phyloP scores from a whole-genome alignment of 2,329 filamentous ascomycete species.

The Aureobasidium namibiae region DNA sequence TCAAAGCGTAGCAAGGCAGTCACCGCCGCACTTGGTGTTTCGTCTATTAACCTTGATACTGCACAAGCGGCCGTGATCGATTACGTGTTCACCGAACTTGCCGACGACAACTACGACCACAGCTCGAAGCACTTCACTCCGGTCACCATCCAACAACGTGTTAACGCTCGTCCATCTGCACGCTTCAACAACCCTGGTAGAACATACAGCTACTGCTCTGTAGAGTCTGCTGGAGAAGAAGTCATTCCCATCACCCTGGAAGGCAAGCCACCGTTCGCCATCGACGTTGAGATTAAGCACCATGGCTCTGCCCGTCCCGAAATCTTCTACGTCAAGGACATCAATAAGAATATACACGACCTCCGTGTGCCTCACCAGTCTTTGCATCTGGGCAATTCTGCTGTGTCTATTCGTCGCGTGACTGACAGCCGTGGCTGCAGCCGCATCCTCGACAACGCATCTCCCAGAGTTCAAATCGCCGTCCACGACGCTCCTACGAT shows the following conservation, averaged over 20 bases:
- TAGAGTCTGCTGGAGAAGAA: conserved; percentile 69
- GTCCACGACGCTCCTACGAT: conserved; percentile 91
- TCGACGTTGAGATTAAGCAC: conserved; percentile 91
- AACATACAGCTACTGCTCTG: conserved; percentile 90
- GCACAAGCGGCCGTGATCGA: conserved; percentile 72
- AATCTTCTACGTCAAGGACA: conserved; percentile 70
- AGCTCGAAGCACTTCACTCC: conserved; percentile 57
- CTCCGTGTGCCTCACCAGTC: conserved; percentile 78
- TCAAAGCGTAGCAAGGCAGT: conserved; percentile 62
- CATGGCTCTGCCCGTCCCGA: conserved; percentile 73
- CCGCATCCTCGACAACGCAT: conserved; percentile 56
- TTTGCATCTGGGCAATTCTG: conserved; percentile 80
- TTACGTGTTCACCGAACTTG: conserved; percentile 76
- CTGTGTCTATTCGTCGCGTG: conserved; percentile 81
- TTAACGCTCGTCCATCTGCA: conserved; percentile 76
- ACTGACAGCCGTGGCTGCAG: conserved; percentile 82
- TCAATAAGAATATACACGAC: conserved; percentile 64
- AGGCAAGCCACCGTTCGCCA: conserved; percentile 75
- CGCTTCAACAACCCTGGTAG: conserved; percentile 79
- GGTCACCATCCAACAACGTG: conserved; percentile 68
- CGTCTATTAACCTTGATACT: conserved; percentile 80
- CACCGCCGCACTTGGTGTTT: conserved; percentile 66
- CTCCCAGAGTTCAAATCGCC: conserved; percentile 76
- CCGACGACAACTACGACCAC: conserved; percentile 78
- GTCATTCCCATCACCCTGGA: conserved; percentile 78